Evolutionary conservation across 1,284 basidiomycete species (phyloP).

Genomic region (Taiwanofungus camphoratus): DNA sequence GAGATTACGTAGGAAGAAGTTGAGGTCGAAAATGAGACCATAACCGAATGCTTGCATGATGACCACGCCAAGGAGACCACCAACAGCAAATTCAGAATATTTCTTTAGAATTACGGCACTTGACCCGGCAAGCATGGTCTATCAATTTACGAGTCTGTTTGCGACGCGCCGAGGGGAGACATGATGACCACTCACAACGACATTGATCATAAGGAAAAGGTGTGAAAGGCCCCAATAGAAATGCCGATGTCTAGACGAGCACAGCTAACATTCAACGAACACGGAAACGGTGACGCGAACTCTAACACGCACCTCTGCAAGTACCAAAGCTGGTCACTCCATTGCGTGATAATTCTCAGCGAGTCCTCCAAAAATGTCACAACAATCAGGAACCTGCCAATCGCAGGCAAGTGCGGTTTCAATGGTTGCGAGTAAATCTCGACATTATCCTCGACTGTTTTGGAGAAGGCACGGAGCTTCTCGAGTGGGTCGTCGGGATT

Average conservation of each 20-base stretch:
- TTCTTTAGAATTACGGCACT: constrained; percentile 84
- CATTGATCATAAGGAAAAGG: constrained; percentile 87
- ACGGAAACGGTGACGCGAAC: constrained; percentile 9
- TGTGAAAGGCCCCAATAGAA: constrained; percentile 96
- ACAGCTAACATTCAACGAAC: constrained; percentile 2
- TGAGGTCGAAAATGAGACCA: constrained; percentile 71
- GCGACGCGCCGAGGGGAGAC: constrained; percentile 7
- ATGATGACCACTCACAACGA: constrained; percentile 63
- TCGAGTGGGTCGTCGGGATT: constrained; percentile 81
- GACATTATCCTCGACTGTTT: constrained; percentile 86
- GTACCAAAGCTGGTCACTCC: constrained; percentile 96
- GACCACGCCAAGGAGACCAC: constrained; percentile 87
- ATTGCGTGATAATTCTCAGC: constrained; percentile 89
- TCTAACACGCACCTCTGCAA: constrained; percentile 70
- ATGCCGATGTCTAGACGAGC: constrained; percentile 68
- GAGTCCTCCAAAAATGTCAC: constrained; percentile 99
- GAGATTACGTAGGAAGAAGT: constrained; percentile 87
- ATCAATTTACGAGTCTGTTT: neutral
- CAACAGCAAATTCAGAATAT: constrained; percentile 85
- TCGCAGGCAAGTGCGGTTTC: constrained; percentile 90
- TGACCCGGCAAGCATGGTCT: constrained; percentile 92
- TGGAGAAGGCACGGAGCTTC: constrained; percentile 74
- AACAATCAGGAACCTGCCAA: constrained; percentile 96
- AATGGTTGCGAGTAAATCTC: constrained; percentile 93
- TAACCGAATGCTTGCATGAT: constrained; percentile 77